These are phyloP conservation scores for Amanita jacksonii DNA, from an alignment of 768 basidiomycete species.

Conservation along the genomic window DNA sequence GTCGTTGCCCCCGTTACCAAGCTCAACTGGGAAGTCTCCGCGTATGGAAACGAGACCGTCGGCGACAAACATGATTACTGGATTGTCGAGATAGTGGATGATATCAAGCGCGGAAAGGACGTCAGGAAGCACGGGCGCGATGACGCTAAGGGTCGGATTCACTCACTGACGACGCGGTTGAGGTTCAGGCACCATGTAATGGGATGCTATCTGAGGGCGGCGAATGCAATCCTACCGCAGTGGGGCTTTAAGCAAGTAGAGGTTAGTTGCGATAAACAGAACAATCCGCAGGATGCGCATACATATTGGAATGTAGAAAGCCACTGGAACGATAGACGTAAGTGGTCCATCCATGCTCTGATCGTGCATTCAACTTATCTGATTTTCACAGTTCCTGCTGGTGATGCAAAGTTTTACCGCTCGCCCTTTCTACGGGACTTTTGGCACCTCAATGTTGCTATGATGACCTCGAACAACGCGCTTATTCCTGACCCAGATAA, in stretches of 20 bases:
- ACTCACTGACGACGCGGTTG: slow-evolving; percentile 85
- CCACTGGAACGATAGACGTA: slow-evolving; percentile 92
- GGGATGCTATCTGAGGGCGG: slow-evolving; percentile 86
- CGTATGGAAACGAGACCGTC: slow-evolving; percentile 85
- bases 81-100: slow-evolving; percentile 90
- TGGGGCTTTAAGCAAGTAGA: slow-evolving; percentile 99
- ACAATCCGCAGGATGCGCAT: slow-evolving; percentile 68
- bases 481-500: slow-evolving; percentile 97
- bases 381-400: slow-evolving; percentile 60
- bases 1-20: slow-evolving; percentile 86
- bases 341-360: slow-evolving; percentile 24
- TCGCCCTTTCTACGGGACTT: slow-evolving; percentile 96
- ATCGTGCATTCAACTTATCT: slow-evolving; percentile 1
- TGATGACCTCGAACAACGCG: slow-evolving; percentile 99
- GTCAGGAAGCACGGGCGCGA: slow-evolving; percentile 5
- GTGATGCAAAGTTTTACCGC: slow-evolving; percentile 72
- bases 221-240: slow-evolving; percentile 83
- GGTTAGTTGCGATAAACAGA: slow-evolving; percentile 87
- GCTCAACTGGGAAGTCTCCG: slow-evolving; percentile 83
- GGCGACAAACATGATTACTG: slow-evolving; percentile 90
- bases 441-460: slow-evolving; percentile 97
- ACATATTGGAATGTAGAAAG: slow-evolving; percentile 99
- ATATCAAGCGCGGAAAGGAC: slow-evolving; percentile 56
- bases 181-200: slow-evolving; percentile 69
- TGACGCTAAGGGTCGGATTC: slow-evolving; percentile 34